These are phyloP conservation scores for Phycomyces blakesleeanus DNA, from an alignment of 192 early-diverging fungal genomes.

Conservation along the genomic window DNA sequence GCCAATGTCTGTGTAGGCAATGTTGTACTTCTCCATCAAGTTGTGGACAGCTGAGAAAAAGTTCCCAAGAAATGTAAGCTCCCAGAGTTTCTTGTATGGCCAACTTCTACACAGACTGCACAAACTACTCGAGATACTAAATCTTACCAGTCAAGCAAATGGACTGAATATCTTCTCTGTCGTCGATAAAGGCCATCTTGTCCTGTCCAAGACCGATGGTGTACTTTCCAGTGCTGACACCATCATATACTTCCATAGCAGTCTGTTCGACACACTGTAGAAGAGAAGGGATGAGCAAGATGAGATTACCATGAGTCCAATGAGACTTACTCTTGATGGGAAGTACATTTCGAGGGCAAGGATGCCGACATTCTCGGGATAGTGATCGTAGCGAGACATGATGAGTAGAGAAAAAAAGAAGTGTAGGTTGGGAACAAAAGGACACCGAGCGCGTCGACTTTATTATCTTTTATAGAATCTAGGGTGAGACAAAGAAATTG, in stretches of 20 bases:
- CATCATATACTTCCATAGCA: constrained; percentile 82
- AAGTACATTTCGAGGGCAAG: constrained; percentile 49
- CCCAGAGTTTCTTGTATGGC: no score
- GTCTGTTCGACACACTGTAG: constrained; percentile 57
- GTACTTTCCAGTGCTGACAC: constrained; percentile 94
- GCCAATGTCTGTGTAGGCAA: constrained; percentile 83
- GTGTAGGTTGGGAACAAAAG: neutral
- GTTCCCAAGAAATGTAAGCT: no score
- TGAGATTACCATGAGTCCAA: constrained; percentile 22
- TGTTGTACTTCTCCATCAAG: constrained; percentile 91
- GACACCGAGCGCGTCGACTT: neutral
- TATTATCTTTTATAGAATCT: constrained; percentile 3
- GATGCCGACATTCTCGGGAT: constrained; percentile 46
- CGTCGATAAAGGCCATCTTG: constrained; percentile 94
- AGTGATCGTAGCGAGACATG: constrained; percentile 18
- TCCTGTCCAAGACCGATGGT: constrained; percentile 95
- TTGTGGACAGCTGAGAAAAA: constrained; percentile 85
- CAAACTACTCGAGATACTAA: no score
- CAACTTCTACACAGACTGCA: no score
- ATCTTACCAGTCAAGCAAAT: constrained; percentile 78
- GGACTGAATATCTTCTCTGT: constrained; percentile 93
- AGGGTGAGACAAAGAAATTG: constrained; percentile 1
- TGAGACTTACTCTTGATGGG: constrained; percentile 43
- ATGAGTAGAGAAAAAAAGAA: neutral
- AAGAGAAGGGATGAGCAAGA: neutral